Base-by-base conservation (phyloP, 306 rosid genomes). In the Vicia villosa region DNA sequence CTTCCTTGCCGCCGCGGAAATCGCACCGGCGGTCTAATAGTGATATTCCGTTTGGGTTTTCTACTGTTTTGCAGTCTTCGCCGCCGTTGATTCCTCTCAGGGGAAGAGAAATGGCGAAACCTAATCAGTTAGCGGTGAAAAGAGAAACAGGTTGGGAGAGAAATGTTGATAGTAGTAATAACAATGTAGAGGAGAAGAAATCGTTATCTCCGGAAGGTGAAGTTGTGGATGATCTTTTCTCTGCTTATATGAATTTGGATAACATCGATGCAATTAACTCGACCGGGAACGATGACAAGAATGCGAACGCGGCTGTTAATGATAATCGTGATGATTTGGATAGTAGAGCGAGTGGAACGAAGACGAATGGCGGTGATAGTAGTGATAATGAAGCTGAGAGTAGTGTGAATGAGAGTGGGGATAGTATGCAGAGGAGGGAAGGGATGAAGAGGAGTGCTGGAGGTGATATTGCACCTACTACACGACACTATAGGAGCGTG, bases 341-440 rank as follows among this genome's bases (percentile, higher is more conserved):
- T 78, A 93, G 98, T 70, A 82, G 96, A 61, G 98, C 96, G 3
- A 93, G 97, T 43, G 98, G 94, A 42, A 85, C 89, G 0, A 93
- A 90, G 79, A 86, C 92, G 2, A 91, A 82, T 73, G 94, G 97
- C 21, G 93, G 87, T 70, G 97, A 93, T 68, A 90, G 96, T 30
- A 93, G 98, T 70, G 98, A 90, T 26, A 90, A 88, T 62, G 98
- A 93, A 78, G 96, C 91, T 5, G 98, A 93, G 42, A 90, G 98
- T 54, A 90, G 94, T 45, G 84, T 85, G 4, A 87, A 91, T 42
- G 96, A 89, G 72, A 77, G 87, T 79, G 86, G 88, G 62, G 85
- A 85, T 37, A 73, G 72, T 43, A n/a, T 72, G 69, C 86, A 65
- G 10, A 82, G 81, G 64, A 84, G 86, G 82, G 98, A 89, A 73